A percentile compares a stretch with the other conserved stretches of the same genome.
These are phyloP conservation scores for Balansia obtecta DNA, from an alignment of 2,329 filamentous ascomycete genomes.

Conservation along the genomic window DNA sequence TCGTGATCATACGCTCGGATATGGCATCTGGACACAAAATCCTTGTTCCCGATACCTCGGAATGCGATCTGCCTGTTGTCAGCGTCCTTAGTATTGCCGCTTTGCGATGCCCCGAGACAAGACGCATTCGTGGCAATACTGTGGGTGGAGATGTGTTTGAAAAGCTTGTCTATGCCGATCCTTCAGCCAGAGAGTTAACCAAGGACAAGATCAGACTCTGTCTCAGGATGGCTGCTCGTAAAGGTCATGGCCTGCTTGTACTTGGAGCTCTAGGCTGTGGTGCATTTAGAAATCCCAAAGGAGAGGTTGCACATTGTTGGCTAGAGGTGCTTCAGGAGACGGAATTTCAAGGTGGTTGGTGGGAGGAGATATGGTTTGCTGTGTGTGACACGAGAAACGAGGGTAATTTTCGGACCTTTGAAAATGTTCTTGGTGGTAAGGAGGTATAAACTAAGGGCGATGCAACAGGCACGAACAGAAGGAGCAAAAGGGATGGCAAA, in stretches of 20 bases:
- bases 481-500: background rate
- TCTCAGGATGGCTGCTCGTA: slow-evolving; percentile 44
- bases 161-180: slow-evolving; percentile 26
- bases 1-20: slow-evolving; percentile 44
- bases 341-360: slow-evolving; percentile 54
- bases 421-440: slow-evolving; percentile 26
- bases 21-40: slow-evolving; percentile 33
- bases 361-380: slow-evolving; percentile 51
- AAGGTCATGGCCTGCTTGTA: slow-evolving; percentile 46
- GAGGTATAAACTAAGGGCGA: slow-evolving; percentile 12
- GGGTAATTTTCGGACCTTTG: slow-evolving; percentile 40
- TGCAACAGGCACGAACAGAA: too few relatives aligned
- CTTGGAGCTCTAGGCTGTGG: slow-evolving; percentile 60
- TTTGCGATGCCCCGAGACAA: slow-evolving; percentile 26
- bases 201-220: slow-evolving; percentile 51
- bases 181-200: slow-evolving; percentile 37
- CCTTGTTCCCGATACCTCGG: slow-evolving; percentile 22
- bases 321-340: slow-evolving; percentile 43
- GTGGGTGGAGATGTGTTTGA: slow-evolving; percentile 12
- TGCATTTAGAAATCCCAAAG: slow-evolving; percentile 48
- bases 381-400: slow-evolving; percentile 34
- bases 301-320: slow-evolving; percentile 52
- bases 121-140: slow-evolving; percentile 9
- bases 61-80: slow-evolving; percentile 34
- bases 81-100: slow-evolving; percentile 51